Evolutionary conservation across 345 rosid species (phyloP).

Genomic region (Hypericum perforatum): DNA sequence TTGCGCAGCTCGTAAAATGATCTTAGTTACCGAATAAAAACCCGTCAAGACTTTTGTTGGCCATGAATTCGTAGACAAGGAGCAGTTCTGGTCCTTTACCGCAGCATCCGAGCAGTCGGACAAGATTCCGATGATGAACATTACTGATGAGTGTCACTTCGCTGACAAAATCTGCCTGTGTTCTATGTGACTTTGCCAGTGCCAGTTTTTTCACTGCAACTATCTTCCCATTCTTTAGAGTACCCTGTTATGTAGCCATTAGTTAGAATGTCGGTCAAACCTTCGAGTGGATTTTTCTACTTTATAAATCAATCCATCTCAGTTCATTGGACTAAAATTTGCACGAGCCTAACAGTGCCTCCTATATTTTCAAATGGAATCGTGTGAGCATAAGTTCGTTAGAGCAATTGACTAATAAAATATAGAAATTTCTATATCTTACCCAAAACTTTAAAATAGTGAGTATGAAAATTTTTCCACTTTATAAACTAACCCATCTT

Average conservation of each 20-base stretch:
- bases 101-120: constrained; percentile 41
- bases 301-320: too few species aligned
- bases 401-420: constrained; percentile 18
- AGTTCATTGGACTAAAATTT: too few species aligned
- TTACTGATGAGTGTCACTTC: constrained; percentile 43
- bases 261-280: too few species aligned
- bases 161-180: constrained; percentile 27
- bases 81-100: constrained; percentile 32
- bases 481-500: too few species aligned
- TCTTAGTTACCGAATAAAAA: constrained; percentile 23
- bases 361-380: too few species aligned
- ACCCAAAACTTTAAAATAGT: too few species aligned
- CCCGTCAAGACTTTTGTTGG: constrained; percentile 36
- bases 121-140: constrained; percentile 44
- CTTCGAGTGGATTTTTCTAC: too few species aligned
- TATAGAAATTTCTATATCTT: constrained; percentile 22
- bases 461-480: too few species aligned
- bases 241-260: constrained; percentile 18
- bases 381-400: too few species aligned
- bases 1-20: too few species aligned
- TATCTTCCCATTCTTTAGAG: constrained; percentile 34
- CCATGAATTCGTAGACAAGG: constrained; percentile 43
- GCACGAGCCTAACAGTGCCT: too few species aligned
- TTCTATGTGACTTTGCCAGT: constrained; percentile 17
- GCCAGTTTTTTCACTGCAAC: constrained; percentile 48